Conservation (phyloP, 1,139 yeast genomes). For the Debaryomyces udenii region DNA sequence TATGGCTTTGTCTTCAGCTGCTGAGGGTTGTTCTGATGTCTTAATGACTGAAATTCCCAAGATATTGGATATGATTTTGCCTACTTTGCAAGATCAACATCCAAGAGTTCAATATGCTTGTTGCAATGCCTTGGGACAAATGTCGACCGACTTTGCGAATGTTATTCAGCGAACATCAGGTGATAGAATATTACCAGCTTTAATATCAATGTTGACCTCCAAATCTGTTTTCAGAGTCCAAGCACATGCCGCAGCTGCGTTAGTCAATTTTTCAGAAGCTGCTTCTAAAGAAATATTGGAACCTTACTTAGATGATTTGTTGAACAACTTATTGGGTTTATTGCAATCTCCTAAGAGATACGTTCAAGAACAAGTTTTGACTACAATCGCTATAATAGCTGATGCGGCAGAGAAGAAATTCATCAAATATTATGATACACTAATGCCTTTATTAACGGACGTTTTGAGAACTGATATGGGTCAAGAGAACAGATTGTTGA, state of each 20-base stretch:
- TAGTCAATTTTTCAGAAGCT: conserved; percentile 91
- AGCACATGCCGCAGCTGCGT: conserved; percentile 98
- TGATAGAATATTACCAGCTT: conserved; percentile 78
- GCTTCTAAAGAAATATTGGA: conserved; percentile 86
- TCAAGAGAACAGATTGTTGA: conserved; percentile 74
- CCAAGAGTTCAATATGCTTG: conserved; percentile 97
- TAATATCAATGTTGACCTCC: conserved; percentile 75
- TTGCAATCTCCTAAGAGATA: conserved; percentile 86
- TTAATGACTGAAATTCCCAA: conserved; percentile 80
- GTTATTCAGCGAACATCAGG: conserved; percentile 82
- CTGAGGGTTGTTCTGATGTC: conserved; percentile 95
- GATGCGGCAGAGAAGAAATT: conserved; percentile 95
- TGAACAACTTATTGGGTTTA: conserved; percentile 71
- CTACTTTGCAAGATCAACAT: conserved; percentile 79
- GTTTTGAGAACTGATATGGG: conserved; percentile 82
- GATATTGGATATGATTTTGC: conserved; percentile 80
- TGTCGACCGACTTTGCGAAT: conserved; percentile 96
- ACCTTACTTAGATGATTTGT: conserved; percentile 82
- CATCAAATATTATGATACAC: conserved; percentile 87
- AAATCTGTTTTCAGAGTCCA: conserved; percentile 87
- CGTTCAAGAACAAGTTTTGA: conserved; percentile 95
- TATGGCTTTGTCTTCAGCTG: conserved; percentile 95
- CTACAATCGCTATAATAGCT: conserved; percentile 96
- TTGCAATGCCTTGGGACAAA: conserved; percentile 95
- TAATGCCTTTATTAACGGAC: conserved; percentile 86